Evolutionary conservation across 2,329 filamentous ascomycete species (phyloP), one percentile per base, ranked within the genome.

Genomic region (Aspergillus aculeatinus): DNA sequence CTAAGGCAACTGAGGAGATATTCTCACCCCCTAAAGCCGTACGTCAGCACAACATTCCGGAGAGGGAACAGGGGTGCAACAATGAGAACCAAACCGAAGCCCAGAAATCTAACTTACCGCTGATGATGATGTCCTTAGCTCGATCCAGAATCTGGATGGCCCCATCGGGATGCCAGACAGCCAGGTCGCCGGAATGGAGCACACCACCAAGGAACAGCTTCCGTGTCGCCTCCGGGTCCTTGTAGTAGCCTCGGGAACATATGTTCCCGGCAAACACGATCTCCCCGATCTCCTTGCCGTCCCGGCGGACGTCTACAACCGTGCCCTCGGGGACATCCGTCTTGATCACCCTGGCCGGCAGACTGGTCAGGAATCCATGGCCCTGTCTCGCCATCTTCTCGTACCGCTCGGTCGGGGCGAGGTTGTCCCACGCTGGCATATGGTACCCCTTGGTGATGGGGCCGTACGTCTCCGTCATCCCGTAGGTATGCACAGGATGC

Each of bases 111-210:
- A 75, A 19, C 83, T 67, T 80, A 91, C 90, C 91, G 56, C 91
- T 96, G 64, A 99, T 99, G 70, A 99, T 99, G 56, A 99, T 97
- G 73, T 99, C 95, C 80, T 99, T 99, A 14, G 92, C 91, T 21
- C 95, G 85, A 77, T 99, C 95, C 60, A 96, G 81, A 64, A 99
- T 96, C 80, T 98, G 92, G 49, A 92, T 88, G 60, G 91, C 89
- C 1, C 94, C 93, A 73, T 98, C 95, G 0, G 89, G 84, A 78
- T 97, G 91, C 90, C 91, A 93, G 0, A 98, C 93, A 0, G 95
- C 95, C 52, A 99, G 77, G 74, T 99, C 95, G 0, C 95, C 95
- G 16, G 90, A 94, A 77, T 96, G 95, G 68, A 92, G 79, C 21
- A 88, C 92, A 3, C 93, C 93, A 6, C 95, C 95, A 0, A 87